A percentile compares a stretch with the other conserved stretches of the same genome.
Conservation (phyloP, 352 stramenopile genomes). For the Pythium folliculosum region DNA sequence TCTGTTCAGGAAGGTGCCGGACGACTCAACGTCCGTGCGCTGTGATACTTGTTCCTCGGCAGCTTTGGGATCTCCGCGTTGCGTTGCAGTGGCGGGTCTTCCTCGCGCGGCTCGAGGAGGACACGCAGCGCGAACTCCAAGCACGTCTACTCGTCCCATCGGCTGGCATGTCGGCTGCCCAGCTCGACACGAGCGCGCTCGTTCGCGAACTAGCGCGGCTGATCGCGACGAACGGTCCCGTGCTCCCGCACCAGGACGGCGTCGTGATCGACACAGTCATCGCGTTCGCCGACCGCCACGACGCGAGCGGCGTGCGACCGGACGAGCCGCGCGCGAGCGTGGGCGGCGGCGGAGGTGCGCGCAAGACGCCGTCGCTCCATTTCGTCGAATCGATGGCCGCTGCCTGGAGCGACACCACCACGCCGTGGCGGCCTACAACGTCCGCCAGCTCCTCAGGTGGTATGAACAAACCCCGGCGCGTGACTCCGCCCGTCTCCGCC, state of each 20-base stretch:
- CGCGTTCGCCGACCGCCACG: not conserved
- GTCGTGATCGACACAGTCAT: constrained; percentile 15
- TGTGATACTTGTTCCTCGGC: not conserved
- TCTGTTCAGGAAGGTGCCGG: not conserved
- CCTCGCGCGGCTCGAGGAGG: constrained; percentile 13
- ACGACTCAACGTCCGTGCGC: not conserved
- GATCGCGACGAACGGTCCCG: constrained; percentile 7
- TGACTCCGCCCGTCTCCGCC: not conserved
- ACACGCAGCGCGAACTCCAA: not conserved
- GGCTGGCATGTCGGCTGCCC: not conserved
- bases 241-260: not conserved
- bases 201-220: not conserved
- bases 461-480: not conserved
- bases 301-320: not conserved
- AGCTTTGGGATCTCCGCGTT: not conserved
- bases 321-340: not conserved
- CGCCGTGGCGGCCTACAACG: not conserved
- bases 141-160: not conserved
- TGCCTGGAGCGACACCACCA: constrained; percentile 6
- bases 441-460: not conserved
- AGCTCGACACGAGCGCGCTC: not conserved
- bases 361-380: constrained; percentile 5
- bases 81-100: constrained; percentile 16
- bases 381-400: constrained; percentile 19
- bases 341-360: too few relatives aligned